Conservation (phyloP, 768 basidiomycete species). For the Boletus tomentosulus region DNA sequence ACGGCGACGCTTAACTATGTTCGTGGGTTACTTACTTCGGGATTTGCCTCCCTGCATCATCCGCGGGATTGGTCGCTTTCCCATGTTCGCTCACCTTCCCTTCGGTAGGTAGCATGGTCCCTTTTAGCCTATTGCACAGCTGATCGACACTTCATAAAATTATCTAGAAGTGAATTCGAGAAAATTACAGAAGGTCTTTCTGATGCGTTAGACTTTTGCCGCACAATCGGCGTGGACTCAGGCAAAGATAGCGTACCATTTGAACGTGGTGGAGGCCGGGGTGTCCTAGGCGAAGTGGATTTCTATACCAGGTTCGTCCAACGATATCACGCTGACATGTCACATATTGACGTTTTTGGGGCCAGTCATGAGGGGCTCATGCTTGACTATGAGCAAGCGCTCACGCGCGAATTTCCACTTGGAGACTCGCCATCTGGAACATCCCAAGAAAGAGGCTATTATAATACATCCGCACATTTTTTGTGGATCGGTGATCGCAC, state of each 20-base stretch:
- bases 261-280: slow-evolving; percentile 66
- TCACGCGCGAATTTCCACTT: slow-evolving; percentile 68
- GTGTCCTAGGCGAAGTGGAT: slow-evolving; percentile 82
- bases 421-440: slow-evolving; percentile 21
- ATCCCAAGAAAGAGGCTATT: slow-evolving; percentile 45
- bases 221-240: slow-evolving; percentile 75
- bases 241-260: slow-evolving; percentile 45
- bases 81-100: slow-evolving; percentile 81
- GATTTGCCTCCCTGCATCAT: slow-evolving; percentile 90
- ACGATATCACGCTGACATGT: background rate
- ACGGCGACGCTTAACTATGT: slow-evolving; percentile 91
- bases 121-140: background rate
- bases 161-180: slow-evolving; percentile 72
- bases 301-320: slow-evolving; percentile 78
- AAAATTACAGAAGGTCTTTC: slow-evolving; percentile 77
- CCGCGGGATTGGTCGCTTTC: slow-evolving; percentile 89
- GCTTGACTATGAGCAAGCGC: slow-evolving; percentile 87
- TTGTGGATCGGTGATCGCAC: slow-evolving; percentile 98
- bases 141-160: slow-evolving; percentile 11
- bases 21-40: slow-evolving; percentile 82
- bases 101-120: slow-evolving; percentile 45
- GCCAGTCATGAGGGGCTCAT: slow-evolving; percentile 87
- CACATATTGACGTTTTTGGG: background rate
- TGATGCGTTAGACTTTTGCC: slow-evolving; percentile 91
- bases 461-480: slow-evolving; percentile 93